Evolutionary conservation across 345 rosid genomes (phyloP), one percentile per base, ranked within the genome.

Genomic region (Jatropha curcas): DNA sequence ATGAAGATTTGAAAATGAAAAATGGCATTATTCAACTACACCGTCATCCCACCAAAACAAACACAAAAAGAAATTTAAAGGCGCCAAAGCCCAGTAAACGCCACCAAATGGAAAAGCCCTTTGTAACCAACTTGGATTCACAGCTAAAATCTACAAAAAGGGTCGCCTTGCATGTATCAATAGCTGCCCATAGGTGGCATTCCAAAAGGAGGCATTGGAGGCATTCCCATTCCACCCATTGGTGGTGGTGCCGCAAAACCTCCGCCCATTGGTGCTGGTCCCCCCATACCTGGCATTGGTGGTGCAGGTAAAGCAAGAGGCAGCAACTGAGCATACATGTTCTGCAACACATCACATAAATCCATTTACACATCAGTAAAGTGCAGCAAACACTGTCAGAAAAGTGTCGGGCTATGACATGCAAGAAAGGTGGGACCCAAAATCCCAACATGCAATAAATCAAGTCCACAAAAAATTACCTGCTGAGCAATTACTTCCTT

Each of bases 401-500:
- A 0, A 33, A 2, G 33, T 1, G n/a, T 43, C n/a, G 2, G 25
- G 20, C 52, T 24, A 19, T 14, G 30, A 22, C 14, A 24, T 43
- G 31, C 8, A 53, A 53, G 63, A 4, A 59, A 22, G 63, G 31
- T n/a, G n/a, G n/a, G n/a, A n/a, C n/a, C n/a, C n/a, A n/a, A n/a
- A n/a, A n/a, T n/a, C n/a, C n/a, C n/a, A n/a, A n/a, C n/a, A n/a
- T n/a, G n/a, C n/a, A n/a, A n/a, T n/a, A 41, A 41, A 13, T 13
- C 1, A 41, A 41, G 7, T 41, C 45, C 3, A 51, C 22, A 62
- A 17, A 25, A 34, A 1, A 61, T 73, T 87, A 92, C 98, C 94
- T 90, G 96, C 72, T 92, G 97, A 11, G 92, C 86, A 80, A 90
- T 78, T 37, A 88, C 90, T 2, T 92, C 96, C 77, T 89, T 92